Conservation (phyloP, 371 early-diverging fungal species). For the Mycotypha africana region DNA sequence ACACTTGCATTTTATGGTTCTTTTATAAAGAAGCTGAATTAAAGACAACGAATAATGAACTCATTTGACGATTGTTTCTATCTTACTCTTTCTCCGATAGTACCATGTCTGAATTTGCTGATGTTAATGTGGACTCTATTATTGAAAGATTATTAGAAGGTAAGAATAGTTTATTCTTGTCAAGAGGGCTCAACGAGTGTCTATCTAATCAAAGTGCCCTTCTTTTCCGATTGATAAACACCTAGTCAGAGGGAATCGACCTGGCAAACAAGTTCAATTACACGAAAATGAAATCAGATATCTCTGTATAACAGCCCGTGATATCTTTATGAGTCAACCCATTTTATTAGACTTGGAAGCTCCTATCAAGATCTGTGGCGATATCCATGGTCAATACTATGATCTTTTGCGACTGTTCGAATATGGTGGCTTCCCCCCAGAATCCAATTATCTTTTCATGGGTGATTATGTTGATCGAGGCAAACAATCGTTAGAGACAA, state of each 20-base stretch:
- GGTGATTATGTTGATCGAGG: slow-evolving; percentile 97
- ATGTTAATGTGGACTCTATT: slow-evolving; percentile 30
- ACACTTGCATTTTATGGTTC: not conserved
- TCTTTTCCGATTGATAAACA: too few relatives aligned
- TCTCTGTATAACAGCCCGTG: slow-evolving; percentile 84
- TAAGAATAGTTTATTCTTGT: slow-evolving; percentile 2
- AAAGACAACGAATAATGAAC: not conserved
- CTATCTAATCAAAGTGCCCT: too few relatives aligned
- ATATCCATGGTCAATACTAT: slow-evolving; percentile 87
- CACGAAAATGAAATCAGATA: slow-evolving; percentile 82
- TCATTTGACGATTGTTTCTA: not conserved
- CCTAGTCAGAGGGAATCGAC: slow-evolving; percentile 87
- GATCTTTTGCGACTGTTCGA: slow-evolving; percentile 91
- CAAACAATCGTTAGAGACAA: slow-evolving; percentile 77
- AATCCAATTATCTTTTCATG: slow-evolving; percentile 87
- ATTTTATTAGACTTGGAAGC: slow-evolving; percentile 92
- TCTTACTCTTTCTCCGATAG: not conserved
- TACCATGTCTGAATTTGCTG: slow-evolving; percentile 12
- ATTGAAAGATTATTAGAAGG: slow-evolving; percentile 35
- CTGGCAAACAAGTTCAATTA: slow-evolving; percentile 83
- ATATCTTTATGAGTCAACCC: slow-evolving; percentile 91
- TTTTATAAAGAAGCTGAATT: not conserved
- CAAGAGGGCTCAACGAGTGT: too few relatives aligned
- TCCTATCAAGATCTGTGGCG: slow-evolving; percentile 93
- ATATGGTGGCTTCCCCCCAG: slow-evolving; percentile 89